Base-by-base conservation (phyloP, 352 stramenopile genomes). In the Saprolegnia parasitica region DNA sequence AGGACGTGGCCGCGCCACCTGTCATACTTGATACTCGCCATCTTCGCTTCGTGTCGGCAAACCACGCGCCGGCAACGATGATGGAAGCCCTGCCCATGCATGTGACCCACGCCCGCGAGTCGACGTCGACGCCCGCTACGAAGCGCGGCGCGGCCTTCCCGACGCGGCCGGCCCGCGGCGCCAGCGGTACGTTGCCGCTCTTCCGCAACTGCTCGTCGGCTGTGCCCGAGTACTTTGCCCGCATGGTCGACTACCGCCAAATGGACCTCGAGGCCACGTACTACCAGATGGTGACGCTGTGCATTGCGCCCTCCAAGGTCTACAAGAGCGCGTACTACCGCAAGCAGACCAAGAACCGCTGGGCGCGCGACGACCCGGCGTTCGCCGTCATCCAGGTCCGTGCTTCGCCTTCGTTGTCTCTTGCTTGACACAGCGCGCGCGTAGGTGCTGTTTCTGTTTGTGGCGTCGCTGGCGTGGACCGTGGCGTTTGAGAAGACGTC, bases 331-430 rank as follows among this genome's bases (percentile, higher is more conserved):
- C 84, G 0, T 92, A 92, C 68, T 94, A 92, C 71, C 84, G 84
- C 64, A 92, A 92, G 68, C 84, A 99, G 78, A 99, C 96, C 32
- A 99, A 99, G 82, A 99, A 99, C 76, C 96, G 98, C 56, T 99
- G 97, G 97, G 96, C 97, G 20, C 78, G 97, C 56, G 97, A 99
- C 73, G 93, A 98, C 74, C 94, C 94, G 8, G 97, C 96, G 5
- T 99, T 99, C 83, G 90, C 91, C 5, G 93, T 98, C 45, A 89
- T 99, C 49, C 93, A 99, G 77, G 78, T 70, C 37, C 9, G 54
- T 96, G 47, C 71, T 93, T 24, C 98, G 99, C 75, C 73, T 99
- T 5, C 73, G 15, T 52, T 6, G 29, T 2, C 47, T 55, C n/a
- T 55, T 1, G 47, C 21, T n/a, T 26, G n/a, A 55, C 21, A 26